These are phyloP conservation scores for Sarocladium brachiariae DNA, from an alignment of 2,329 filamentous ascomycete species.

Conservation along the genomic window DNA sequence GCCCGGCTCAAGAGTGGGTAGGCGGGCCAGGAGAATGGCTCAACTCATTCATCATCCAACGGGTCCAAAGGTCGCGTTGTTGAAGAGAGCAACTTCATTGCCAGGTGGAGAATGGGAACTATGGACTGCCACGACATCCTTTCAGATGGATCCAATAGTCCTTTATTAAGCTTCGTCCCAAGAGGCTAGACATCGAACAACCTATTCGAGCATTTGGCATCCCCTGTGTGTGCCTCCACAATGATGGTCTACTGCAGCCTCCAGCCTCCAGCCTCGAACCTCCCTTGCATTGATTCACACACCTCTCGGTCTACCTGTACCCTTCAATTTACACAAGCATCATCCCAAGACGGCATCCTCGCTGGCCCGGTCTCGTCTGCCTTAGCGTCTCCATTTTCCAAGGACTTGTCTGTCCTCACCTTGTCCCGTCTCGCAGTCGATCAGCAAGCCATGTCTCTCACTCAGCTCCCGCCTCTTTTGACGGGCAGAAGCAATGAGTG, in stretches of 20 bases:
- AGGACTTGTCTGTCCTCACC: not conserved
- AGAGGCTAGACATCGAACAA: not conserved
- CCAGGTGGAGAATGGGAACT: not conserved
- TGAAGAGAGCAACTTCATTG: conserved; percentile 3
- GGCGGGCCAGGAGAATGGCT: no score
- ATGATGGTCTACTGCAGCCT: conserved; percentile 6
- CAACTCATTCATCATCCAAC: no score
- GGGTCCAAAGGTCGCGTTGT: no score
- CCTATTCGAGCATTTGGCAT: not conserved
- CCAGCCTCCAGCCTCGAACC: not conserved
- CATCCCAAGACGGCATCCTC: conserved; percentile 7
- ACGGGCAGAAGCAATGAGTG: conserved; percentile 4
- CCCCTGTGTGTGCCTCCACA: not conserved
- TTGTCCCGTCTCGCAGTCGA: not conserved
- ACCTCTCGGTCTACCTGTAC: not conserved
- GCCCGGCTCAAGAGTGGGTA: not conserved
- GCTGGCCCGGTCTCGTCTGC: not conserved
- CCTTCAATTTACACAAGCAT: not conserved
- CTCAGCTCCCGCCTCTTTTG: not conserved
- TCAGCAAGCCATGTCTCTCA: conserved; percentile 6
- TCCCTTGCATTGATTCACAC: conserved; percentile 6
- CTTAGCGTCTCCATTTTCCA: not conserved
- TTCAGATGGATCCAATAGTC: not conserved
- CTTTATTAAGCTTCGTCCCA: not conserved
- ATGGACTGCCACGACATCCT: not conserved